Evolutionary conservation across 805 yeast species (phyloP).

Genomic region (Blastobotrys attinorum): DNA sequence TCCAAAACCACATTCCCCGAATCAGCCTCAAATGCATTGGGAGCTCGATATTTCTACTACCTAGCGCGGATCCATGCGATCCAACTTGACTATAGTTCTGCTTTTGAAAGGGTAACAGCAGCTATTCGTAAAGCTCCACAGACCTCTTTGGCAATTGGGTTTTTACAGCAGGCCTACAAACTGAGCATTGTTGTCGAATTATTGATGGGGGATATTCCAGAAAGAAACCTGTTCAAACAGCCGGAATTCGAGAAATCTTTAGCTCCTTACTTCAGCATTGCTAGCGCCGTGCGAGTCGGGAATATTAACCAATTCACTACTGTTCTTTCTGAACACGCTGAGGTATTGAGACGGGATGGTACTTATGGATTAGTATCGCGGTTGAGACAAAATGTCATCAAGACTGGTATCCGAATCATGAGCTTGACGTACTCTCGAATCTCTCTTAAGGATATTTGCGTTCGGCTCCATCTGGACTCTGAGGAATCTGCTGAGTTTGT

Average conservation of each 20-base stretch:
- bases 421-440: constrained; percentile 86
- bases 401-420: constrained; percentile 92
- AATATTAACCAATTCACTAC: constrained; percentile 75
- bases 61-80: constrained; percentile 85
- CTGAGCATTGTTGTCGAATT: constrained; percentile 81
- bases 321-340: constrained; percentile 56
- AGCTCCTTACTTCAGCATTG: constrained; percentile 75
- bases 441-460: constrained; percentile 87
- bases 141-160: constrained; percentile 75
- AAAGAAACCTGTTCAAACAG: constrained; percentile 70
- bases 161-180: constrained; percentile 83
- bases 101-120: constrained; percentile 84
- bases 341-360: constrained; percentile 61
- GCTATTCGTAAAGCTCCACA: constrained; percentile 97
- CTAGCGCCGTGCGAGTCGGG: constrained; percentile 88
- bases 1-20: constrained; percentile 85
- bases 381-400: constrained; percentile 92
- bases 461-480: constrained; percentile 82
- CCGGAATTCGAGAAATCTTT: constrained; percentile 50
- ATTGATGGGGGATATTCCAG: constrained; percentile 95
- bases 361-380: constrained; percentile 79
- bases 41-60: constrained; percentile 87
- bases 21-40: constrained; percentile 75
- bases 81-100: constrained; percentile 85
- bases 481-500: constrained; percentile 96